Percentiles rank a stretch among this genome's conserved stretches.
These are phyloP conservation scores for Podila epigama DNA, from an alignment of 192 early-diverging fungal species.

Conservation along the genomic window DNA sequence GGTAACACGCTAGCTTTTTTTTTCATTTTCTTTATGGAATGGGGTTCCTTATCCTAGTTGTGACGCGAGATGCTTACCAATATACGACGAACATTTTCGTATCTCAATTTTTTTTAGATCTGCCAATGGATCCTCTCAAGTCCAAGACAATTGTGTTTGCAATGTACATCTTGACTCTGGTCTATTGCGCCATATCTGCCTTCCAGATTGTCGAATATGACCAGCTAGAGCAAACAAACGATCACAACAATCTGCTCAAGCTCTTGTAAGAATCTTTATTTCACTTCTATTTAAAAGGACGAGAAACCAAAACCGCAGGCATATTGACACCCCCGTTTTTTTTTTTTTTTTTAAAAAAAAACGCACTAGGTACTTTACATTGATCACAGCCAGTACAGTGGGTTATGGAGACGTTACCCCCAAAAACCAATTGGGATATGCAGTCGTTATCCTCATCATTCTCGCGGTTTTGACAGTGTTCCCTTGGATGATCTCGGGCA, in stretches of 20 bases:
- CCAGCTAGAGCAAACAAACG: slow-evolving; percentile 54
- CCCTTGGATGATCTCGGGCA: slow-evolving; percentile 62
- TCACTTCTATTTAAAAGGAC: too few species aligned
- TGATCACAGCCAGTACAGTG: slow-evolving; percentile 74
- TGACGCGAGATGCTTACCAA: not conserved
- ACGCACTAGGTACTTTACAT: slow-evolving; percentile 63
- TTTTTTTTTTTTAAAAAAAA: too few species aligned
- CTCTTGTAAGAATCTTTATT: slow-evolving; percentile 48
- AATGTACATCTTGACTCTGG: slow-evolving; percentile 57
- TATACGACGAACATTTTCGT: too few species aligned
- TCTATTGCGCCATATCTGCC: slow-evolving; percentile 67
- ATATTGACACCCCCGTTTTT: too few species aligned
- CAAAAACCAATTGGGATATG: slow-evolving; percentile 58
- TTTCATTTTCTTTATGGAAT: too few species aligned
- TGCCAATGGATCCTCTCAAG: slow-evolving; percentile 57
- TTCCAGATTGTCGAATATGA: slow-evolving; percentile 63
- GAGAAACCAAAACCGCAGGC: too few species aligned
- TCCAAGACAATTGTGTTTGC: slow-evolving; percentile 63
- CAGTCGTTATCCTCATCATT: slow-evolving; percentile 68
- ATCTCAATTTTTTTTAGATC: slow-evolving; percentile 31
- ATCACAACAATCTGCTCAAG: slow-evolving; percentile 43
- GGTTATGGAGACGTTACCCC: slow-evolving; percentile 80
- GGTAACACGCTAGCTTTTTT: slow-evolving; percentile 43
- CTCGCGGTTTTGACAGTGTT: slow-evolving; percentile 63
- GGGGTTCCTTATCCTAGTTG: too few species aligned